Base-by-base conservation (phyloP, 2,329 filamentous ascomycete genomes). In the Graphilbum sp. region DNA sequence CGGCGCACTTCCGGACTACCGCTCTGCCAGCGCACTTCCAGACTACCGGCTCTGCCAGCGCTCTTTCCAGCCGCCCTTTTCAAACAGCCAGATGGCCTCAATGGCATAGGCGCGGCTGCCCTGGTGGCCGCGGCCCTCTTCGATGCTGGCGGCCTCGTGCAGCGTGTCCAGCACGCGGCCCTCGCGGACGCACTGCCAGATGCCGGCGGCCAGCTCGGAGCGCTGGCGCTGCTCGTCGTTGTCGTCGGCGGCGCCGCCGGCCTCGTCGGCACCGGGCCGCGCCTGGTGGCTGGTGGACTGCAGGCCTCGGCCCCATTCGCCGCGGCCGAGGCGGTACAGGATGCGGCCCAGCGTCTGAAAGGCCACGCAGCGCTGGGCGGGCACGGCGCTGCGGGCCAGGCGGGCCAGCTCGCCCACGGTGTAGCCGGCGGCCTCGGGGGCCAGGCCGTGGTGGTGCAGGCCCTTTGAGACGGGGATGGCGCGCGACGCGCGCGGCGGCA, bases 341-440 rank as follows among this genome's bases (percentile, higher is more conserved):
- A 96, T 71, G 17, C 90, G 69, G 0, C 90, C 90, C 1, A 96
- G 63, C 0, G 87, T 88, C 58, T 94, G 88, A 57, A 85, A 95
- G 0, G 90, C 85, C 44, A 96, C 70, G 51, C 90, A 95, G 11
- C 88, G 64, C 61, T 98, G 90, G 1, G 82, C 79, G 0, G 90
- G 74, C 17, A 94, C 84, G 0, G 77, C 75, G 39, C 83, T 92
- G 25, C 88, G 70, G 5, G 84, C 76, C 2, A 95, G 67, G 24
- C 79, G 73, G 1, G 85, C 78, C 1, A 98, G 66, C 57, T 98
- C 90, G 0, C 76, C 74, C 23, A 98, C 72, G 0, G 90, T 96
- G 58, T 98, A 98, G 0, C 90, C 90, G 0, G 90, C 90, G 2
- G 87, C 84, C 56, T 93, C 85, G 15, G 90, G 90, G 2, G 88